These are phyloP conservation scores for Protomyces gravidus DNA, from an alignment of 1,139 yeast genomes.

Conservation along the genomic window DNA sequence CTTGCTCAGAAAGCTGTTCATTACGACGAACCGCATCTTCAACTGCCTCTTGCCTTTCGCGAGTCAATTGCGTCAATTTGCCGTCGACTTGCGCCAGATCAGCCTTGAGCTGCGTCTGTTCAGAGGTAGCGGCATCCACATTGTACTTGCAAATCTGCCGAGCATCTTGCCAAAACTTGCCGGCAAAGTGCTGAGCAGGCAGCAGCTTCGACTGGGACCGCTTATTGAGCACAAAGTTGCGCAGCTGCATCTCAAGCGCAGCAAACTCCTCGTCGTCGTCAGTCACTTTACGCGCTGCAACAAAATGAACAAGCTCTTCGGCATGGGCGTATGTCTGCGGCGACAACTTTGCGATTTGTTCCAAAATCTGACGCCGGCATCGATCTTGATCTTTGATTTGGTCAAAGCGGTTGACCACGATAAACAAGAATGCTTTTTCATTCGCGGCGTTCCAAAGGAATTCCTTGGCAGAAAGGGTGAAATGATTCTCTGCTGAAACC, in stretches of 20 bases:
- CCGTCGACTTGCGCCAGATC: conserved; percentile 31
- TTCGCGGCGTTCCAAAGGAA: conserved; percentile 86
- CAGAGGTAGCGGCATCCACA: conserved; percentile 50
- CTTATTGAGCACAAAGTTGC: conserved; percentile 83
- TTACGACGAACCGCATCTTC: conserved; percentile 5
- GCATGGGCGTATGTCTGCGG: conserved; percentile 90
- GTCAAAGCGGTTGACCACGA: conserved; percentile 90
- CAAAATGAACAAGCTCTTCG: conserved; percentile 88
- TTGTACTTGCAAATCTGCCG: conserved; percentile 58
- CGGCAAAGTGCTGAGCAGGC: conserved; percentile 83
- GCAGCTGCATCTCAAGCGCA: conserved; percentile 72
- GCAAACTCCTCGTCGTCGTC: conserved; percentile 50
- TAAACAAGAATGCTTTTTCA: conserved; percentile 86
- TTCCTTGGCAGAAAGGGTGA: conserved; percentile 89
- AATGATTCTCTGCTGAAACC: conserved; percentile 92
- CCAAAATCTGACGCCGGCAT: conserved; percentile 70
- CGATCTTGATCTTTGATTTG: conserved; percentile 71
- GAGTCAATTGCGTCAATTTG: not conserved
- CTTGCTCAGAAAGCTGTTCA: conserved; percentile 12
- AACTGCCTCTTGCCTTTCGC: conserved; percentile 1
- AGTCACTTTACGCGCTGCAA: conserved; percentile 50
- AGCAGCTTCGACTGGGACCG: conserved; percentile 81
- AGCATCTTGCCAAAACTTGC: conserved; percentile 66
- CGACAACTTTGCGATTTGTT: conserved; percentile 79
- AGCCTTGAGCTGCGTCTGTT: conserved; percentile 49